phyloP scores from a whole-genome alignment of 2,329 filamentous ascomycete genomes.

The Dothiorella sarmentorum region DNA sequence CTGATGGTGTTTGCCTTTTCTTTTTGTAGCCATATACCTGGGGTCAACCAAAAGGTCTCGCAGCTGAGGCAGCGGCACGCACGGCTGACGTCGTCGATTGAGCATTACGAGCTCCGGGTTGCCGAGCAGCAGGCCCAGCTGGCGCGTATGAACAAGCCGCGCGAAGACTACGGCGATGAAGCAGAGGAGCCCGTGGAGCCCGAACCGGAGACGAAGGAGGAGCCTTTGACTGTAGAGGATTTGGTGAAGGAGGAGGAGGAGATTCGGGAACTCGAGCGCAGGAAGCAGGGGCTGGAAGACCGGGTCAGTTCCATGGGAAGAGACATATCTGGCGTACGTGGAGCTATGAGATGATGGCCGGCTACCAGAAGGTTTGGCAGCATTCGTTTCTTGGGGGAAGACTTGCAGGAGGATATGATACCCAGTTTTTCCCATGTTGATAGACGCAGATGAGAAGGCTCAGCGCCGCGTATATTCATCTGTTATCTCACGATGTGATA shows the following conservation, averaged over 20 bases:
- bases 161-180: conserved; percentile 56
- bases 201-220: conserved; percentile 39
- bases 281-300: conserved; percentile 60
- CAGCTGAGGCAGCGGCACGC: conserved; percentile 68
- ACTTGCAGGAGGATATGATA: neutral
- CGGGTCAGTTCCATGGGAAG: conserved; percentile 65
- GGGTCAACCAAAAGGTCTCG: conserved; percentile 72
- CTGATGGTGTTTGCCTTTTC: conserved; percentile 19
- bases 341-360: neutral
- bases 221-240: conserved; percentile 65
- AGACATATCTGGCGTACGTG: conserved; percentile 45
- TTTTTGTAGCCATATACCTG: conserved; percentile 61
- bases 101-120: conserved; percentile 77
- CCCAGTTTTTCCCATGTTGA: neutral
- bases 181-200: conserved; percentile 40
- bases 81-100: conserved; percentile 68
- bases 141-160: conserved; percentile 63
- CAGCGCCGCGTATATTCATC: too few species aligned
- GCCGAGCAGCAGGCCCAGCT: conserved; percentile 72
- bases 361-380: too few species aligned
- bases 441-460: neutral
- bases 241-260: conserved; percentile 67
- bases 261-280: conserved; percentile 60
- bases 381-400: neutral
- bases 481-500: too few species aligned